Evolutionary conservation across 108 stramenopile species (phyloP).

Genomic region (Seminavis robusta): DNA sequence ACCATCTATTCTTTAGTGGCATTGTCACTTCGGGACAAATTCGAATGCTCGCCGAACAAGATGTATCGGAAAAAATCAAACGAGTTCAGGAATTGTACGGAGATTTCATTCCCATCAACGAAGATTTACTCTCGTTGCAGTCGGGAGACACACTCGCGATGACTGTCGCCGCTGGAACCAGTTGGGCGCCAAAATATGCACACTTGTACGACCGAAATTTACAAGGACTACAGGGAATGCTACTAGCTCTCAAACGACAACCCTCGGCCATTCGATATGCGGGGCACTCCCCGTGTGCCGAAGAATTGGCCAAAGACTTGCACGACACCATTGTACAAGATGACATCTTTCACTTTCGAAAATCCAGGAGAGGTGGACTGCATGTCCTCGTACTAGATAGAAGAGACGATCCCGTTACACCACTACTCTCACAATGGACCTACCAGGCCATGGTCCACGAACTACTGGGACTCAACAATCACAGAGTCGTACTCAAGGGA

Average conservation of each 20-base stretch:
- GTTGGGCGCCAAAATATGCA: slow-evolving; percentile 57
- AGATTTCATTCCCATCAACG: slow-evolving; percentile 95
- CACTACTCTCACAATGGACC: slow-evolving; percentile 98
- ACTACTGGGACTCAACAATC: slow-evolving; percentile 95
- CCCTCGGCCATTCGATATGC: slow-evolving; percentile 91
- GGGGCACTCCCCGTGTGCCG: slow-evolving; percentile 66
- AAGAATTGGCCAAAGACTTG: slow-evolving; percentile 79
- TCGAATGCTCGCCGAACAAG: slow-evolving; percentile 87
- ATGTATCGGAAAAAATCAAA: slow-evolving; percentile 76
- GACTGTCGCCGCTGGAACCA: slow-evolving; percentile 64
- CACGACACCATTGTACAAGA: slow-evolving; percentile 74
- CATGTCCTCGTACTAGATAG: slow-evolving; percentile 93
- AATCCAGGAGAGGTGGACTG: slow-evolving; percentile 32
- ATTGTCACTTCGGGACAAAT: slow-evolving; percentile 74
- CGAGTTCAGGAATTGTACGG: slow-evolving; percentile 98
- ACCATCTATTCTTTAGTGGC: slow-evolving; percentile 96
- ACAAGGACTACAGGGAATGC: slow-evolving; percentile 80
- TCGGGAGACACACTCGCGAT: slow-evolving; percentile 75
- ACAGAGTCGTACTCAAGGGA: slow-evolving; percentile 90
- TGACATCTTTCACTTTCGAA: slow-evolving; percentile 92
- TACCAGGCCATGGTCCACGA: slow-evolving; percentile 99
- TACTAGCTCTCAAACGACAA: slow-evolving; percentile 87
- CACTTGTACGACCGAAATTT: slow-evolving; percentile 85
- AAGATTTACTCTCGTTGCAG: slow-evolving; percentile 90
- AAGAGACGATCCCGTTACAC: slow-evolving; percentile 98